Percentiles rank a stretch among this genome's conserved stretches.
These are phyloP conservation scores for Candida khao-thaluensis DNA, from an alignment of 805 yeast genomes.

Conservation along the genomic window DNA sequence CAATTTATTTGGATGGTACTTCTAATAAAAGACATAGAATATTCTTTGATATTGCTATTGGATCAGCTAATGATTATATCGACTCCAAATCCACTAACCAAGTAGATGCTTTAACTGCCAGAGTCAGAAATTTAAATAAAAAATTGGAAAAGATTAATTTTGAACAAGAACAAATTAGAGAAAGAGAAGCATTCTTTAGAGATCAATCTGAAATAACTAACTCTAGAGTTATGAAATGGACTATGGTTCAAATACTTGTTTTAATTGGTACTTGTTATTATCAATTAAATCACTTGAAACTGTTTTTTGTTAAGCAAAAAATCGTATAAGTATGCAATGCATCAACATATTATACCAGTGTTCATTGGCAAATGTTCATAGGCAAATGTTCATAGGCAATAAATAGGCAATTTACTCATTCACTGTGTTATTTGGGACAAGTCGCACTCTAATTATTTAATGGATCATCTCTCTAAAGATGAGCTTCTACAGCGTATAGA, in stretches of 20 bases:
- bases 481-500: slow-evolving; percentile 24
- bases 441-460: not conserved
- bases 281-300: slow-evolving; percentile 75
- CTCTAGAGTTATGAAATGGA: slow-evolving; percentile 69
- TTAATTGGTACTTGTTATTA: slow-evolving; percentile 67
- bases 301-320: slow-evolving; percentile 86
- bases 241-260: slow-evolving; percentile 67
- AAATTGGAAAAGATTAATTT: slow-evolving; percentile 41
- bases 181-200: slow-evolving; percentile 75
- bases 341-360: too few species aligned
- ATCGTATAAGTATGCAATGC: slow-evolving; percentile 47
- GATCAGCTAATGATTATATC: slow-evolving; percentile 58
- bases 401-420: not conserved
- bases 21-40: slow-evolving; percentile 55
- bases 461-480: slow-evolving; percentile 14
- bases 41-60: slow-evolving; percentile 68
- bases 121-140: slow-evolving; percentile 37
- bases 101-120: slow-evolving; percentile 40
- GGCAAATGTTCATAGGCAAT: not conserved
- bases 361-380: too few species aligned
- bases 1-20: slow-evolving; percentile 67
- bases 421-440: not conserved
- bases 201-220: slow-evolving; percentile 77
- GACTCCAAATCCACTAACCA: slow-evolving; percentile 62
- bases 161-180: slow-evolving; percentile 57